Evolutionary conservation across 2,329 filamentous ascomycete species (phyloP).

Genomic region (Epichloe brachyelytri): DNA sequence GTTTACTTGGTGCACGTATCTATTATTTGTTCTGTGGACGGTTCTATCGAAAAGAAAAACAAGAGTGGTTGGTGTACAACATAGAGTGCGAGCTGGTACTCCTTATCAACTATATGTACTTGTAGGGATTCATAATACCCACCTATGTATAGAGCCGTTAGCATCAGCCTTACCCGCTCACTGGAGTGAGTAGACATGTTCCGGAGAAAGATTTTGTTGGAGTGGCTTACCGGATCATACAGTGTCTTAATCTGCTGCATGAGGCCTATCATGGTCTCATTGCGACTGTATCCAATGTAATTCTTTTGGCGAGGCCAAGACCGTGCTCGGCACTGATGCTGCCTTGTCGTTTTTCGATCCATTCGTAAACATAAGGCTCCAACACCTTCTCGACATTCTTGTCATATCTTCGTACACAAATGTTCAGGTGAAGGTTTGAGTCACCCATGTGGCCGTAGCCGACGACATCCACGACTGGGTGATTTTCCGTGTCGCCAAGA

Average conservation of each 20-base stretch:
- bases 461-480: conserved; percentile 78
- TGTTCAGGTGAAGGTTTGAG: conserved; percentile 86
- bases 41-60: no score
- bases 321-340: conserved; percentile 97
- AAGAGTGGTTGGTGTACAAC: no score
- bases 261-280: conserved; percentile 70
- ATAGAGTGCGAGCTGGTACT: no score
- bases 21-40: no score
- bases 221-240: conserved; percentile 73
- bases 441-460: conserved; percentile 99
- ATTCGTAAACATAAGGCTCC: conserved; percentile 96
- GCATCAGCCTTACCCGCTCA: conserved; percentile 14
- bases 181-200: neutral
- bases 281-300: conserved; percentile 86
- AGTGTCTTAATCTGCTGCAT: conserved; percentile 94
- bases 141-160: conserved; percentile 48
- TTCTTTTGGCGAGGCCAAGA: conserved; percentile 88
- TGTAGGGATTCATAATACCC: conserved; percentile 98
- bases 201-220: no score
- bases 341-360: conserved; percentile 76
- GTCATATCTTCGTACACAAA: conserved; percentile 71
- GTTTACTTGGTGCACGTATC: no score
- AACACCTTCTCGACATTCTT: conserved; percentile 74
- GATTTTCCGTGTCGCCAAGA: conserved; percentile 59
- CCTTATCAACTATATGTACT: conserved; percentile 53